A percentile compares a stretch with the other conserved stretches of the same genome.
Conservation (phyloP, 306 rosid species). For the Rubus parviflorus region DNA sequence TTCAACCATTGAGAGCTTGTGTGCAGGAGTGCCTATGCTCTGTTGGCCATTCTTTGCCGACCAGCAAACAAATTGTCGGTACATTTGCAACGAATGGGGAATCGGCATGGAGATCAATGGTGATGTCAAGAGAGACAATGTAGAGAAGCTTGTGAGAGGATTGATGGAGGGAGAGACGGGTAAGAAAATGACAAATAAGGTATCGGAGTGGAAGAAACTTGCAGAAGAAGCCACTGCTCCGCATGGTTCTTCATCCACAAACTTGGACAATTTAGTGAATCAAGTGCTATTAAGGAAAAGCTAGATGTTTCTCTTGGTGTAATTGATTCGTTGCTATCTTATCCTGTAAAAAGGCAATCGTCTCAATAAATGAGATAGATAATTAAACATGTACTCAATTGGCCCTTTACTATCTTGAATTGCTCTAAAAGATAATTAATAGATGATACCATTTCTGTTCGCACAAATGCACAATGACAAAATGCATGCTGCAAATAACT, state of each 20-base stretch:
- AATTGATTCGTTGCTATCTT: too few species aligned
- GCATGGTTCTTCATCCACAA: conserved; percentile 15
- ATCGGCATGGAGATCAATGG: conserved; percentile 1
- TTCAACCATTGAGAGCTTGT: too few species aligned
- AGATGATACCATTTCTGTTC: too few species aligned
- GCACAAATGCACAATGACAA: too few species aligned
- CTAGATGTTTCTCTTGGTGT: not conserved
- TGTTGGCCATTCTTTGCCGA: conserved; percentile 21
- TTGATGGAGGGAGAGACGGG: conserved; percentile 7
- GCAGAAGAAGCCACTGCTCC: not conserved
- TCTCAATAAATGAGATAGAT: too few species aligned
- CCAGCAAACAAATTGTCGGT: not conserved
- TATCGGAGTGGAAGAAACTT: not conserved
- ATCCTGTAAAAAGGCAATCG: too few species aligned
- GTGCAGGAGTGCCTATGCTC: too few species aligned
- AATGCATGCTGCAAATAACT: too few species aligned
- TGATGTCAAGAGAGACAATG: not conserved
- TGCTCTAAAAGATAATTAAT: too few species aligned
- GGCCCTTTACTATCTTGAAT: too few species aligned
- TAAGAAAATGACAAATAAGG: not conserved
- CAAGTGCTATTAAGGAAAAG: not conserved
- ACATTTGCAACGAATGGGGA: not conserved
- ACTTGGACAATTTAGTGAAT: conserved; percentile 4
- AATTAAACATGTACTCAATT: too few species aligned
- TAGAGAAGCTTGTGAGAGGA: conserved; percentile 4